phyloP scores from a whole-genome alignment of 2,329 filamentous ascomycete species.

The Dactylellina cionopaga region DNA sequence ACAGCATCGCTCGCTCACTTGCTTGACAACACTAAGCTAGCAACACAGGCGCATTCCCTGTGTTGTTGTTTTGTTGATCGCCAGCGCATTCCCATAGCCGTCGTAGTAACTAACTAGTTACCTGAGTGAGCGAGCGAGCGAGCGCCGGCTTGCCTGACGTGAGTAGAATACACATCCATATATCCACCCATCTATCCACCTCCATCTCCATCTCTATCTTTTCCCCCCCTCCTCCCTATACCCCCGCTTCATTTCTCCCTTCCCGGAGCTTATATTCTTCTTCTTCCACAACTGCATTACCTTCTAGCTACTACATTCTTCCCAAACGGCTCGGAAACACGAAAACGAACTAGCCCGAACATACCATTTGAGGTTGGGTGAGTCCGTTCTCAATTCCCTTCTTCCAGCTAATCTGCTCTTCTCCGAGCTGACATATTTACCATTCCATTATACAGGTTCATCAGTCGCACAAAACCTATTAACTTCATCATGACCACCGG shows the following conservation, averaged over 20 bases:
- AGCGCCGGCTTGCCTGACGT: not conserved
- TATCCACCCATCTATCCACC: slow-evolving; percentile 3
- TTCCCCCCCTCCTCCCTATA: not conserved
- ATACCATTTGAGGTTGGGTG: not conserved
- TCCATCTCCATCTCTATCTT: not conserved
- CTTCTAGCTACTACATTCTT: not conserved
- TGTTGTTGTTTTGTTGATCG: slow-evolving; percentile 48
- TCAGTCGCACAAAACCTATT: not conserved
- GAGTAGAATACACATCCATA: not conserved
- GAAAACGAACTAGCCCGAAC: not conserved
- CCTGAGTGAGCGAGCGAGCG: not conserved
- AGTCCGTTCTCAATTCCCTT: not conserved
- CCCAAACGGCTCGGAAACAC: not conserved
- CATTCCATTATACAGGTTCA: not conserved
- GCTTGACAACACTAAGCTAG: not conserved
- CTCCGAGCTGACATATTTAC: not conserved
- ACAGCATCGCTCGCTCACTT: too few species aligned
- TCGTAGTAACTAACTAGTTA: not conserved
- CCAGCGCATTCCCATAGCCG: slow-evolving; percentile 16
- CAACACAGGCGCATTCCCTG: not conserved
- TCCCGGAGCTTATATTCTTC: not conserved
- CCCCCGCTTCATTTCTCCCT: not conserved
- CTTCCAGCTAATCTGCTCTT: not conserved
- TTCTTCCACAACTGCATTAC: not conserved
- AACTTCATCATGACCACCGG: slow-evolving; percentile 20